phyloP scores from a whole-genome alignment of 768 basidiomycete species.

The Serendipita sp. region DNA sequence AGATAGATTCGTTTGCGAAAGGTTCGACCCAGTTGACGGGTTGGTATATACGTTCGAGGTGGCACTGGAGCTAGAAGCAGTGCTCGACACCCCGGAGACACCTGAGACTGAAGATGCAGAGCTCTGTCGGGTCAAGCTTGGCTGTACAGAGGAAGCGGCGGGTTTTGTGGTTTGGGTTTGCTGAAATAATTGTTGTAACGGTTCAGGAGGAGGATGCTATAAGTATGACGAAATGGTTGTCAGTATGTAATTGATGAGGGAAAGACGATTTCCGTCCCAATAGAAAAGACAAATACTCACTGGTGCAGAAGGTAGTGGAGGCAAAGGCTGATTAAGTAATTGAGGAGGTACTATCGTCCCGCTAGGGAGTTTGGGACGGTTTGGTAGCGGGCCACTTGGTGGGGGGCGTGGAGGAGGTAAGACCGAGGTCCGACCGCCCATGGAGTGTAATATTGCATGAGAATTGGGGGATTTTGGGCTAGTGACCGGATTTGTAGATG shows the following conservation, averaged over 20 bases:
- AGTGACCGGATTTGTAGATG: too few species aligned
- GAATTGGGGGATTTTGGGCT: too few species aligned
- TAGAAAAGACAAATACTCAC: background rate
- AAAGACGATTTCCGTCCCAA: background rate
- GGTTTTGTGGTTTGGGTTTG: background rate
- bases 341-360: conserved; percentile 1
- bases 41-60: background rate
- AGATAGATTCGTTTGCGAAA: background rate
- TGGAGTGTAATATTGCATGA: background rate
- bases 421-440: conserved; percentile 11
- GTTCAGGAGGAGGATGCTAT: conserved; percentile 16
- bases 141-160: background rate
- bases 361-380: conserved; percentile 5
- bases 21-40: background rate
- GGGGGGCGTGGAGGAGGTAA: conserved; percentile 15
- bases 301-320: conserved; percentile 7
- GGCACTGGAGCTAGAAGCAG: background rate
- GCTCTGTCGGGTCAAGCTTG: background rate
- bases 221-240: background rate
- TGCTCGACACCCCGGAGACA: background rate
- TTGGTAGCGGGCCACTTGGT: conserved; percentile 12
- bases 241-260: background rate
- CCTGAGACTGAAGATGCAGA: conserved; percentile 1
- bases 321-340: conserved; percentile 5
- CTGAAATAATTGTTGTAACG: conserved; percentile 10